Evolutionary conservation across 2,329 filamentous ascomycete species (phyloP), one percentile per base, ranked within the genome.

Genomic region (Xylariaceae sp.): DNA sequence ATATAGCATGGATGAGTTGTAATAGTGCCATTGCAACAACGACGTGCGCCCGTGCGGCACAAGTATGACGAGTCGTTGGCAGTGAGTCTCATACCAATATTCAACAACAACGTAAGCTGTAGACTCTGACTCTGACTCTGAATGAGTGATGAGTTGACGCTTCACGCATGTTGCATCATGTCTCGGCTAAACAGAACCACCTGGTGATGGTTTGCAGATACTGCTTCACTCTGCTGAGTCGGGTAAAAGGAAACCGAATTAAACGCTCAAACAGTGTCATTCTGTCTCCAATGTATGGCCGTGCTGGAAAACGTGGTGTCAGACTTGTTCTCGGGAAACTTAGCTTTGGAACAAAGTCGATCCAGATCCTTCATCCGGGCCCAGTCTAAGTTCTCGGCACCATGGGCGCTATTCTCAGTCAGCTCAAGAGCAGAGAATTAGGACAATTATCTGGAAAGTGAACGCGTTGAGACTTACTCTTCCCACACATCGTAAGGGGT

Each of bases 401-500:
- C 53, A 11, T 55, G 51, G 30, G 49, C 42, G 18, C 63, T 65
- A 39, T 53, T 1, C 3, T 15, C 2, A 39, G 39, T 63, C 35
- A 65, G 63, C 39, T 18, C 18, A 44, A 8, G 34, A 49, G 15
- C 37, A 15, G 8, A 7, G 8, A 18, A 8, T n/a, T 44, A 11
- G 42, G 13, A 15, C 42, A 35, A 11, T 47, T n/a, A 34, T 35
- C 9, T 6, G 34, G 5, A 3, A 8, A 49, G n/a, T 6, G 23
- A 30, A 5, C 23, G 7, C 42, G 1, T 11, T 4, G 35, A 4
- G 37, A 72, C 77, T 67, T 67, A 82, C 79, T 73, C 69, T 53
- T 82, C 77, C 79, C 82, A 85, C 1, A 76, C 74, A 7, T 77
- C 73, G 67, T 77, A 79, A 0, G 75, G 74, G 0, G 82, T 86